Conservation (phyloP, 345 rosid species). For the Ailanthus altissimus region DNA sequence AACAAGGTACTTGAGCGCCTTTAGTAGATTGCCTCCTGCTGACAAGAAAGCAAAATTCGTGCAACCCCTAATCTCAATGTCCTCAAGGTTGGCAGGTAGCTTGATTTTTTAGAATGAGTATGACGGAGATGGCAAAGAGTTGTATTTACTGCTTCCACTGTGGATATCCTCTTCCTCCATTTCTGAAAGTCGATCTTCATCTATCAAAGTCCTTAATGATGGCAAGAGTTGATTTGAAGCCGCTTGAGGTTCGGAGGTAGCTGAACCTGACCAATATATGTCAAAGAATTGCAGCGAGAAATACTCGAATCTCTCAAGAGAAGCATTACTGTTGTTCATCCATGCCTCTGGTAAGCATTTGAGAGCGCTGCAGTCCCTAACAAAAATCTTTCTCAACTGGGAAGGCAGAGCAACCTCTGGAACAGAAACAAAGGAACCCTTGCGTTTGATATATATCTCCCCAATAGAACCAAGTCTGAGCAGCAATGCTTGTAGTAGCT, state of each 20-base stretch:
- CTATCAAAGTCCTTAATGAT: neutral
- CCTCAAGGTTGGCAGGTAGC: neutral
- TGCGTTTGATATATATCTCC: neutral
- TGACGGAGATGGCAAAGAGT: neutral
- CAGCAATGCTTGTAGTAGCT: conserved; percentile 1
- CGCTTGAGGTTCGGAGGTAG: neutral
- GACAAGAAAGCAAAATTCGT: neutral
- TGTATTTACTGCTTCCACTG: neutral
- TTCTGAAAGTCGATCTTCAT: neutral
- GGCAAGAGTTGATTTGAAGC: neutral
- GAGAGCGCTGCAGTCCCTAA: neutral
- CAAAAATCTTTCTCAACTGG: neutral
- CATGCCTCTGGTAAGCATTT: neutral
- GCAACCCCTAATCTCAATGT: neutral
- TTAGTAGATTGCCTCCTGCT: neutral
- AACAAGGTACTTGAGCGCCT: neutral
- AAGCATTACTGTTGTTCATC: neutral
- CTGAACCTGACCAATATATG: neutral
- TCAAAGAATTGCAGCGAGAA: neutral
- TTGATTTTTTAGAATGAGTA: neutral
- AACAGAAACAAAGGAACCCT: neutral
- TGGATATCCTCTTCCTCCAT: neutral
- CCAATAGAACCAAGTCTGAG: neutral
- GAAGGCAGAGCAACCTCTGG: conserved; percentile 4
- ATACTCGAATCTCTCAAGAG: neutral